These are phyloP conservation scores for Ampelomyces quisqualis DNA, from an alignment of 2,329 filamentous ascomycete species.

Conservation along the genomic window DNA sequence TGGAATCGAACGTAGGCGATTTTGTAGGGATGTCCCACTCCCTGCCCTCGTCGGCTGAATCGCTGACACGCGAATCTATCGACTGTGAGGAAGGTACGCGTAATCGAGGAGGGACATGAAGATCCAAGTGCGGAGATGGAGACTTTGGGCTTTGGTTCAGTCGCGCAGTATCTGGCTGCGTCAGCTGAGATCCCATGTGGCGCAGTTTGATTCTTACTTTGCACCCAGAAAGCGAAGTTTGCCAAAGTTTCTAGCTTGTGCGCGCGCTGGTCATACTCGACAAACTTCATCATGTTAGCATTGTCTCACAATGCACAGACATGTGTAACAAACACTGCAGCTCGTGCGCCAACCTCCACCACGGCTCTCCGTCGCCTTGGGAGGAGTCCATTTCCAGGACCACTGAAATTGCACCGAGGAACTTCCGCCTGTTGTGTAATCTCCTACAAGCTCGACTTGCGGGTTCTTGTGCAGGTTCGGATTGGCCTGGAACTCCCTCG, in stretches of 20 bases:
- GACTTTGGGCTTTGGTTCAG: slow-evolving; percentile 44
- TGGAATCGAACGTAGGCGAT: slow-evolving; percentile 51
- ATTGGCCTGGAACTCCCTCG: slow-evolving; percentile 92
- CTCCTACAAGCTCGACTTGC: slow-evolving; percentile 93
- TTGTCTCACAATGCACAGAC: too few relatives aligned
- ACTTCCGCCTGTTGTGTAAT: slow-evolving; percentile 81
- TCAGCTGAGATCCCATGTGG: slow-evolving; percentile 6
- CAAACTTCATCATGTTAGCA: slow-evolving; percentile 63
- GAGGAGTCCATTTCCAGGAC: slow-evolving; percentile 96
- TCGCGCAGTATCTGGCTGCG: slow-evolving; percentile 38
- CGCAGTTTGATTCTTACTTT: slow-evolving; percentile 57
- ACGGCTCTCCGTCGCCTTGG: slow-evolving; percentile 75
- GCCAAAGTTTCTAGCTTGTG: slow-evolving; percentile 86
- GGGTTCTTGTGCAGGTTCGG: slow-evolving; percentile 96
- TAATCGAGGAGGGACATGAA: slow-evolving; percentile 72
- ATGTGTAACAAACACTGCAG: slow-evolving; percentile 67
- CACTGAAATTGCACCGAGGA: slow-evolving; percentile 86
- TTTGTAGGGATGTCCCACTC: slow-evolving; percentile 48
- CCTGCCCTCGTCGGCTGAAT: slow-evolving; percentile 58
- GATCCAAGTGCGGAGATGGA: slow-evolving; percentile 70
- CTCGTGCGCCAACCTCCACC: slow-evolving; percentile 93
- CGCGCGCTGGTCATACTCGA: slow-evolving; percentile 93
- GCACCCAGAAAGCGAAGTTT: slow-evolving; percentile 93
- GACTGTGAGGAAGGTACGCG: slow-evolving; percentile 86
- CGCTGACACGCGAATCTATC: slow-evolving; percentile 77